Conservation (phyloP, 768 basidiomycete genomes). For the Leucogyrophana mollusca region DNA sequence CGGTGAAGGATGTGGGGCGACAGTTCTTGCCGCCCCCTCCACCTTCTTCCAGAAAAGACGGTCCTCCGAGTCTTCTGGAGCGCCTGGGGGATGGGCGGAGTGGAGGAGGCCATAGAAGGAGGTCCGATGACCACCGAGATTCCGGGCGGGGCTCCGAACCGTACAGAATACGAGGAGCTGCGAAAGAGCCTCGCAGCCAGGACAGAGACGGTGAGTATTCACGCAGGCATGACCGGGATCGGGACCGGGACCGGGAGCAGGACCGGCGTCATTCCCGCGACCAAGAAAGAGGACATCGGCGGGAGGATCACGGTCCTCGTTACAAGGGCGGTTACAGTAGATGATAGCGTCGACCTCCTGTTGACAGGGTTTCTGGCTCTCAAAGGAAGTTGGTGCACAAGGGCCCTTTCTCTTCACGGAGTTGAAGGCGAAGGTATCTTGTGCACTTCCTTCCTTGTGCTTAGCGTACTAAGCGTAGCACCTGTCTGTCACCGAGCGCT, state of each 20-base stretch:
- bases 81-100: conserved; percentile 22
- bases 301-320: conserved; percentile 36
- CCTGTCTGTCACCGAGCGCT: too few relatives aligned
- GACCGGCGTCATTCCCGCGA: conserved; percentile 15
- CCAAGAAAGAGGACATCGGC: conserved; percentile 17
- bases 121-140: background rate
- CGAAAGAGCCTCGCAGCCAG: conserved; percentile 13
- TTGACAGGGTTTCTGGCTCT: too few relatives aligned
- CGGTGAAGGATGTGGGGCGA: conserved; percentile 26
- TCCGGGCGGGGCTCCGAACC: conserved; percentile 5
- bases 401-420: too few relatives aligned
- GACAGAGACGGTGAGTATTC: conserved; percentile 11
- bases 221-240: conserved; percentile 11
- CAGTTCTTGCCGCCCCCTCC: conserved; percentile 18
- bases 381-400: too few relatives aligned
- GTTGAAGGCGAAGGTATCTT: too few relatives aligned
- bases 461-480: too few relatives aligned
- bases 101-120: conserved; percentile 10
- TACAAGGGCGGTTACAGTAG: conserved; percentile 46
- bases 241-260: conserved; percentile 12
- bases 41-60: conserved; percentile 17
- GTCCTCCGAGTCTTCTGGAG: conserved; percentile 31
- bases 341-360: too few relatives aligned
- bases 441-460: too few relatives aligned
- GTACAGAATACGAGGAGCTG: conserved; percentile 31